phyloP scores from a whole-genome alignment of 2,329 filamentous ascomycete species.

The Tetracladium maxilliforme region DNA sequence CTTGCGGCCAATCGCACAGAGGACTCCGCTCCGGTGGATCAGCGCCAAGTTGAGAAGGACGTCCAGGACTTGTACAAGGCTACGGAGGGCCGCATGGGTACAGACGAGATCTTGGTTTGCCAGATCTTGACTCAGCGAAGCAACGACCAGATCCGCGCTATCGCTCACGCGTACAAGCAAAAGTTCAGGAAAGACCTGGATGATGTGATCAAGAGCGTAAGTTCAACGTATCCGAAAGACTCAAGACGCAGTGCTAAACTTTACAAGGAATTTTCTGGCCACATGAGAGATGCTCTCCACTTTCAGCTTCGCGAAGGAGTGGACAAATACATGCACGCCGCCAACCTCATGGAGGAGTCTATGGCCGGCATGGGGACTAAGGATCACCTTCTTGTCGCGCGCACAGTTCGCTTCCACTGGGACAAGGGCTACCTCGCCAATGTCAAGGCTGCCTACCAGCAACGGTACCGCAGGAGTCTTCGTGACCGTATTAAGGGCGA shows the following conservation, averaged over 20 bases:
- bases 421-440: slow-evolving; percentile 58
- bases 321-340: slow-evolving; percentile 77
- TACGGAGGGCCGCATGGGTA: slow-evolving; percentile 57
- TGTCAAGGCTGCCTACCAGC: slow-evolving; percentile 64
- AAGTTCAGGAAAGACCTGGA: slow-evolving; percentile 59
- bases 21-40: slow-evolving; percentile 60
- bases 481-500: slow-evolving; percentile 61
- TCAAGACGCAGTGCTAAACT: slow-evolving; percentile 5
- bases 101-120: slow-evolving; percentile 65
- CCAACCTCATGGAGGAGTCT: slow-evolving; percentile 63
- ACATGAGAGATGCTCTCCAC: slow-evolving; percentile 77
- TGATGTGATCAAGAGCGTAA: slow-evolving; percentile 55
- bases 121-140: slow-evolving; percentile 62
- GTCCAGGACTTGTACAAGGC: slow-evolving; percentile 65
- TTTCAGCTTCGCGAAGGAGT: slow-evolving; percentile 63
- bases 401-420: slow-evolving; percentile 79
- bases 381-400: slow-evolving; percentile 61
- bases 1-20: slow-evolving; percentile 61
- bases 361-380: slow-evolving; percentile 86
- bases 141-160: slow-evolving; percentile 72
- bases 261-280: slow-evolving; percentile 64
- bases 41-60: slow-evolving; percentile 60
- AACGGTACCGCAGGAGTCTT: slow-evolving; percentile 54
- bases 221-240: slow-evolving; percentile 10
- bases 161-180: slow-evolving; percentile 58